Conservation (phyloP, 495 filamentous ascomycete species). For the Penicillium subrubescens region DNA sequence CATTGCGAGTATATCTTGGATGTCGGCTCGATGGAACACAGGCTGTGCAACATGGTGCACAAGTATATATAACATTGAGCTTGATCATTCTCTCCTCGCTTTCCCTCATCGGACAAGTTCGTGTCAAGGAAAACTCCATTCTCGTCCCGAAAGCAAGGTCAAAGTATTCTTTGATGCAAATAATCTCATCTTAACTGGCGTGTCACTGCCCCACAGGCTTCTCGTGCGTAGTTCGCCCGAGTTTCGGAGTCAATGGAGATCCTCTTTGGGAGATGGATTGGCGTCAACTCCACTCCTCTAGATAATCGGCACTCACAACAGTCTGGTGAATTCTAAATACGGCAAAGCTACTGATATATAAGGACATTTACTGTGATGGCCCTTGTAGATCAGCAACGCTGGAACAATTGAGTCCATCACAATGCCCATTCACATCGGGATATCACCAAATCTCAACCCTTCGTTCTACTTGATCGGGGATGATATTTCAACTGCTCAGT, state of each 20-base stretch:
- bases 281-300: not conserved
- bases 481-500: slow-evolving; percentile 21
- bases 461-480: slow-evolving; percentile 30
- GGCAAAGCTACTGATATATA: not conserved
- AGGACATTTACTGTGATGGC: not conserved
- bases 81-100: not conserved
- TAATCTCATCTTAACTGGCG: not conserved
- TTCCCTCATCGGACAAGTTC: not conserved
- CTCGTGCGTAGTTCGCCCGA: slow-evolving; percentile 24
- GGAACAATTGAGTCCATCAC: not conserved
- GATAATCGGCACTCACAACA: not conserved
- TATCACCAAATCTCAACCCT: not conserved
- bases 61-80: not conserved
- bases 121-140: not conserved
- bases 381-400: not conserved
- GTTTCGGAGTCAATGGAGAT: slow-evolving; percentile 2
- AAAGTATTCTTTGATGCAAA: not conserved
- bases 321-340: not conserved
- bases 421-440: slow-evolving; percentile 7
- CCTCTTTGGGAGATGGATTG: not conserved
- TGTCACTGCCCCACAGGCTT: not conserved
- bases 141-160: not conserved
- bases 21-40: not conserved
- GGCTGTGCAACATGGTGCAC: too few relatives aligned
- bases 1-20: not conserved